These are phyloP conservation scores for Aulographum hederae DNA, from an alignment of 2,329 filamentous ascomycete genomes.

Conservation along the genomic window DNA sequence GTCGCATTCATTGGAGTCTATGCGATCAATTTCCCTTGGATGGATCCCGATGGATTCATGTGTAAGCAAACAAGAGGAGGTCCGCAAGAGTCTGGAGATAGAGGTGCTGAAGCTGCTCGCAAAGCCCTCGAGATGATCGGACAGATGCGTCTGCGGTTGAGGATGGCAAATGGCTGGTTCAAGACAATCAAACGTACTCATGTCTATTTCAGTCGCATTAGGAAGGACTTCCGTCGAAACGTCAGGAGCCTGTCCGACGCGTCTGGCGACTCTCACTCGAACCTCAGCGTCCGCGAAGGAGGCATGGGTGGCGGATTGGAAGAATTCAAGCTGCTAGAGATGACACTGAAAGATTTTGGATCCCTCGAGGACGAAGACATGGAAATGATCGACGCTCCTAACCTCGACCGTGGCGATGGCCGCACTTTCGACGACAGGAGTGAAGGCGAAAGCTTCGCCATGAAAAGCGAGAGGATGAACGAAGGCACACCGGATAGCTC, in stretches of 20 bases:
- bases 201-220: conserved; percentile 32
- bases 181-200: conserved; percentile 35
- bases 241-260: neutral
- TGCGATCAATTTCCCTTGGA: conserved; percentile 46
- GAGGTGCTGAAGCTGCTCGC: conserved; percentile 23
- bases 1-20: conserved; percentile 49
- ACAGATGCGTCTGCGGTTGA: conserved; percentile 32
- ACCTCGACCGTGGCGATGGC: conserved; percentile 6
- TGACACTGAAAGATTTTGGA: conserved; percentile 16
- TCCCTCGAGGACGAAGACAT: conserved; percentile 17
- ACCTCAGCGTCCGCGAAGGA: conserved; percentile 22
- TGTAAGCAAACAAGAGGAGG: neutral
- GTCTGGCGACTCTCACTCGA: no score
- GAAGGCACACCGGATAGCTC: conserved; percentile 6
- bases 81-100: neutral
- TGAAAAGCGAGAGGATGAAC: conserved; percentile 14
- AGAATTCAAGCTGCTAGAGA: conserved; percentile 30
- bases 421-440: conserved; percentile 3
- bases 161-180: conserved; percentile 39
- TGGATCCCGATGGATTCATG: conserved; percentile 43
- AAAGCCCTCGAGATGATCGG: conserved; percentile 31
- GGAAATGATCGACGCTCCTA: conserved; percentile 16
- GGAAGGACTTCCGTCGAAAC: conserved; percentile 26
- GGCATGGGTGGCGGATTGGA: conserved; percentile 33
- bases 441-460: conserved; percentile 8